phyloP scores from a whole-genome alignment of 371 early-diverging fungal species.

The Syncephalastrum contaminatum region DNA sequence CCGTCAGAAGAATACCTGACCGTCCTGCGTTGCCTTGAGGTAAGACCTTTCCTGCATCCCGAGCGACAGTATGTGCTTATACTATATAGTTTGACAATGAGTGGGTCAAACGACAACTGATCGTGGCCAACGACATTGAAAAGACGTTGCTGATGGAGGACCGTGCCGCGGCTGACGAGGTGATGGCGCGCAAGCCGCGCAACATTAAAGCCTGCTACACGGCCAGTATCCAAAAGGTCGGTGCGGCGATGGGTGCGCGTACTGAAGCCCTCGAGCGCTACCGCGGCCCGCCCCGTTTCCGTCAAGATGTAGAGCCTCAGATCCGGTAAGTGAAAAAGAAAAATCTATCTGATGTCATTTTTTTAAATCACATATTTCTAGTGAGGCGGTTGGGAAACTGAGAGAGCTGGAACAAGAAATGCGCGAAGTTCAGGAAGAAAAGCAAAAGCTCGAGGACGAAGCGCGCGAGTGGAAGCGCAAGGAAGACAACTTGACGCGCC shows the following conservation, averaged over 20 bases:
- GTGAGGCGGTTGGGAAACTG: background rate
- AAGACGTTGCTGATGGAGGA: constrained; percentile 71
- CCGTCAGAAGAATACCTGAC: constrained; percentile 67
- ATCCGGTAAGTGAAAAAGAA: constrained; percentile 30
- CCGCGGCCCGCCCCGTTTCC: constrained; percentile 46
- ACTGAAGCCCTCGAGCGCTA: constrained; percentile 36
- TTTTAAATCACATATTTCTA: background rate
- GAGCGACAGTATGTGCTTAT: background rate
- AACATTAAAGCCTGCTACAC: constrained; percentile 77
- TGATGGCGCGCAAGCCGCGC: constrained; percentile 65
- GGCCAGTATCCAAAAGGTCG: constrained; percentile 63
- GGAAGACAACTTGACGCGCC: background rate
- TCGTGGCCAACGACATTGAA: constrained; percentile 76
- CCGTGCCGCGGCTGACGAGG: constrained; percentile 69
- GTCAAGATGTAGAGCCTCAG: constrained; percentile 37
- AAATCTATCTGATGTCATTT: background rate
- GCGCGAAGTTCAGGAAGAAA: constrained; percentile 39
- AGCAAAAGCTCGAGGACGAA: constrained; percentile 58
- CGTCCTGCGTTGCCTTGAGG: constrained; percentile 65
- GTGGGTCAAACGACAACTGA: constrained; percentile 76
- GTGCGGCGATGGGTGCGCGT: constrained; percentile 48
- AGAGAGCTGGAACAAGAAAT: background rate
- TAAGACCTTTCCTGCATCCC: too few species aligned
- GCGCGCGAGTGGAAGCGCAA: background rate
- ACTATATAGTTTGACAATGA: constrained; percentile 57